Base-by-base conservation (phyloP, 768 basidiomycete species). In the Lentinula aciculospora region DNA sequence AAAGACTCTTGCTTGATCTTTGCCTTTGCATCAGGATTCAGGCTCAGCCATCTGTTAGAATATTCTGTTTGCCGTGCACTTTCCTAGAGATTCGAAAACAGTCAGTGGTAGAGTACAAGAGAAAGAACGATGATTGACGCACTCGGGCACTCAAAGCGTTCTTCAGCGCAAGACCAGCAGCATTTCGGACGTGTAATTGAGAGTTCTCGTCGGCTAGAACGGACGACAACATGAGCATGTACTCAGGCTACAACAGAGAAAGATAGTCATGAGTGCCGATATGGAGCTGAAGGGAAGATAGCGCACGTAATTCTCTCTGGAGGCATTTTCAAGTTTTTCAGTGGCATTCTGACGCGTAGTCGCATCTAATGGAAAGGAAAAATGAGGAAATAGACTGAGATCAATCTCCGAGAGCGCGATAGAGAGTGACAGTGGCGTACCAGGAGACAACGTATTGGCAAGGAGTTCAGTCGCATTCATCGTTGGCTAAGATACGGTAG, bases 91-190 rank as follows among this genome's bases (percentile, higher is more conserved):
- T 46, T 55, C 46, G 47, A n/a, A 17, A 57, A 25, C 9, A 28
- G 15, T 25, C 2, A 25, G n/a, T 31, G 28, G 13, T 4, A 8
- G 44, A 6, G 12, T 5, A 23, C 10, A 49, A 23, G 13, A 19
- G 21, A 36, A 17, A 29, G n/a, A 60, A 57, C 44, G 36, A 55
- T 57, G 57, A 9, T 65, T 62, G 65, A 76, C 92, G 72, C 76
- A 98, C 96, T 66, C 92, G 80, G 60, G 95, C 93, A 32, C 88
- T 83, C 58, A 99, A 74, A 60, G 94, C 83, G 72, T 99, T 99
- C 83, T 98, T 99, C 72, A 99, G 78, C 19, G 96, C 95, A 53
- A 99, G 80, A 69, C 93, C 94, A 23, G 97, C 95, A n/a, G 96
- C 94, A 68, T 92, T 96, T 63, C 97, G 81, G 53, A 95, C 83